Conservation (phyloP, 176 grass and related monocot genomes). For the Tuctoria greenei region DNA sequence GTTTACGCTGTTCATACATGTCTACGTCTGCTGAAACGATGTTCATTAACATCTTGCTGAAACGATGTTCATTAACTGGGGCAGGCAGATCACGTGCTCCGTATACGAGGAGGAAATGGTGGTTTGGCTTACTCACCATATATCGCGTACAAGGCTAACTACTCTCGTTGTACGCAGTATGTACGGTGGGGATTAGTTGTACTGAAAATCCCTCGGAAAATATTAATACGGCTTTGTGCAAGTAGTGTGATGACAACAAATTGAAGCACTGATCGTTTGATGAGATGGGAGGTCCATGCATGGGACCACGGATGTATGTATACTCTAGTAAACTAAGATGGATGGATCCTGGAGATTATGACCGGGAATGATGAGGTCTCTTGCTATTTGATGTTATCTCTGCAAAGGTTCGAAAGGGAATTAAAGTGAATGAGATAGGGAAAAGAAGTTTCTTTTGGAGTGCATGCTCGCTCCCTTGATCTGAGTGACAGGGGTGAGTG, state of each 20-base stretch:
- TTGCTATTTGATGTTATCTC: conserved; percentile 31
- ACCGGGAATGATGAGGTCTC: conserved; percentile 37
- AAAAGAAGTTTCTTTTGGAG: conserved; percentile 28
- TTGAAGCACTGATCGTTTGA: neutral
- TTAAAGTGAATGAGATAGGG: neutral
- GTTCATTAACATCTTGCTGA: neutral
- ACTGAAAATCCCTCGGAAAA: too few species aligned
- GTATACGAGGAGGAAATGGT: too few species aligned
- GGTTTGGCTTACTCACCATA: too few species aligned
- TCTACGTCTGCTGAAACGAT: neutral
- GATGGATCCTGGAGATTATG: conserved; percentile 36
- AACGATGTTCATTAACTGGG: neutral
- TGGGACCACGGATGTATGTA: neutral
- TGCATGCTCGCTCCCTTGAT: conserved; percentile 14
- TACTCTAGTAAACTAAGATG: conserved; percentile 15
- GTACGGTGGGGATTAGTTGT: neutral
- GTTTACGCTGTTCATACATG: conserved; percentile 21
- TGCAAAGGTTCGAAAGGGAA: neutral
- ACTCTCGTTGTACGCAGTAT: too few species aligned
- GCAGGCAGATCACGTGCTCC: neutral
- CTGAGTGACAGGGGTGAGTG: neutral
- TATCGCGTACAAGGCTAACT: too few species aligned
- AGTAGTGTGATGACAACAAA: neutral
- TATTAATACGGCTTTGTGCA: neutral
- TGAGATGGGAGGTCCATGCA: too few species aligned